Evolutionary conservation across 495 filamentous ascomycete genomes (phyloP).

Genomic region (Penicillium canariense): DNA sequence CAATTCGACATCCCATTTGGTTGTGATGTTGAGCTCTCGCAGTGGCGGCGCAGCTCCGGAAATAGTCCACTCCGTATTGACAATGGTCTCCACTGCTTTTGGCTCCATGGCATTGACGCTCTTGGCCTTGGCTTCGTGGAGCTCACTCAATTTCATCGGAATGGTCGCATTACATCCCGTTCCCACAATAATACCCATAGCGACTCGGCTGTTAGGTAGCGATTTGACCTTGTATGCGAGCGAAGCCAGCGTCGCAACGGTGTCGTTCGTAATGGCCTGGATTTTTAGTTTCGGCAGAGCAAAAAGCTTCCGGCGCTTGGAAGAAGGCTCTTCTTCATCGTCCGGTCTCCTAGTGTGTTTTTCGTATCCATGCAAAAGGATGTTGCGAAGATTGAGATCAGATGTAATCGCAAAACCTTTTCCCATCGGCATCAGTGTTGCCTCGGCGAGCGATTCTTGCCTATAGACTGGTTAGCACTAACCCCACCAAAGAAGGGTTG

Average conservation of each 20-base stretch:
- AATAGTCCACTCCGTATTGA: constrained; percentile 89
- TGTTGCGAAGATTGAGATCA: constrained; percentile 66
- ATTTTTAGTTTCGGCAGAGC: constrained; percentile 66
- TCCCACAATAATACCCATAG: constrained; percentile 78
- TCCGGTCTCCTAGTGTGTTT: constrained; percentile 49
- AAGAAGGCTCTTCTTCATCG: constrained; percentile 45
- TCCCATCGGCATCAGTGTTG: constrained; percentile 81
- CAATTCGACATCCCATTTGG: constrained; percentile 67
- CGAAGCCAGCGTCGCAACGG: constrained; percentile 75
- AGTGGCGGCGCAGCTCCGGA: constrained; percentile 68
- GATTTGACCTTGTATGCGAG: constrained; percentile 65
- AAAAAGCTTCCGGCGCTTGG: constrained; percentile 45
- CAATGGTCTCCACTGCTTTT: constrained; percentile 59
- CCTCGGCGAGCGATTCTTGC: constrained; percentile 71
- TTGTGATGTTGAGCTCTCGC: constrained; percentile 59
- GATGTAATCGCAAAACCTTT: constrained; percentile 81
- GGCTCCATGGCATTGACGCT: constrained; percentile 37
- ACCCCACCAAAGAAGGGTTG: background rate
- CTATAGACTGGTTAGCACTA: constrained; percentile 39
- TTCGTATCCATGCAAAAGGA: constrained; percentile 67
- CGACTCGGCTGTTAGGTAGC: constrained; percentile 65
- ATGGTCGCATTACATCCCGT: constrained; percentile 85
- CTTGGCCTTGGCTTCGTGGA: constrained; percentile 62
- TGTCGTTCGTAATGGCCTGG: constrained; percentile 76
- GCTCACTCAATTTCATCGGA: constrained; percentile 60